Evolutionary conservation across 2,329 filamentous ascomycete species (phyloP).

Genomic region (Chlorencoelia australis): DNA sequence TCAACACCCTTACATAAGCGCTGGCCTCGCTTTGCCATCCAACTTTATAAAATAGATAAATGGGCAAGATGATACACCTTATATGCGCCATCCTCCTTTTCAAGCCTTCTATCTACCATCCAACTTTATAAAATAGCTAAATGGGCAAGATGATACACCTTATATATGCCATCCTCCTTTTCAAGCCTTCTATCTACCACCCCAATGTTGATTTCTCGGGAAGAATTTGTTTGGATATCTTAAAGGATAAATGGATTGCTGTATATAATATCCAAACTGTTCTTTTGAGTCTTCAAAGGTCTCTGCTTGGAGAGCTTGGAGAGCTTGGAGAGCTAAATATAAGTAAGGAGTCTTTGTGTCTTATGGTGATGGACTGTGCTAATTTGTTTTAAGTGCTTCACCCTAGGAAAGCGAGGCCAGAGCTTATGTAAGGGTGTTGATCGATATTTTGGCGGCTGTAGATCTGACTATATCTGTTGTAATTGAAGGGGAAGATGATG

Average conservation of each 20-base stretch:
- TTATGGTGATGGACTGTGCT: slow-evolving; percentile 8
- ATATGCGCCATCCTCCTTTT: slow-evolving; percentile 85
- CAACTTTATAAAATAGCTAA: too few species aligned
- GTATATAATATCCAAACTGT: slow-evolving; percentile 96
- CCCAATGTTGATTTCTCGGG: slow-evolving; percentile 97
- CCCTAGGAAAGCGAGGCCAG: slow-evolving; percentile 95
- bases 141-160: too few species aligned
- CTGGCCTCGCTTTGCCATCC: too few species aligned
- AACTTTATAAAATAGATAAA: too few species aligned
- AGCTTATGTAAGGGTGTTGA: too few species aligned
- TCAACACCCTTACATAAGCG: too few species aligned
- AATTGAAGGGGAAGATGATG: too few species aligned
- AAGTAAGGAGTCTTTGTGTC: slow-evolving; percentile 56
- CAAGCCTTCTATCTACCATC: too few species aligned
- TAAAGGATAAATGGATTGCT: slow-evolving; percentile 98
- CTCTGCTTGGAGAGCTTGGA: slow-evolving; percentile 90
- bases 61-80: slow-evolving; percentile 85
- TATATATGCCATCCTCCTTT: too few species aligned
- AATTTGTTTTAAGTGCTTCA: slow-evolving; percentile 55
- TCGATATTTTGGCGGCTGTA: too few species aligned
- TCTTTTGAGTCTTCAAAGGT: slow-evolving; percentile 82
- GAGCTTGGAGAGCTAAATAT: slow-evolving; percentile 97
- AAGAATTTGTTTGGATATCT: slow-evolving; percentile 91
- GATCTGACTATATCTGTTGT: too few species aligned
- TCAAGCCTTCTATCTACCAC: slow-evolving; percentile 98